phyloP scores from a whole-genome alignment of 208 protist species.

The Strigomonas culicis region DNA sequence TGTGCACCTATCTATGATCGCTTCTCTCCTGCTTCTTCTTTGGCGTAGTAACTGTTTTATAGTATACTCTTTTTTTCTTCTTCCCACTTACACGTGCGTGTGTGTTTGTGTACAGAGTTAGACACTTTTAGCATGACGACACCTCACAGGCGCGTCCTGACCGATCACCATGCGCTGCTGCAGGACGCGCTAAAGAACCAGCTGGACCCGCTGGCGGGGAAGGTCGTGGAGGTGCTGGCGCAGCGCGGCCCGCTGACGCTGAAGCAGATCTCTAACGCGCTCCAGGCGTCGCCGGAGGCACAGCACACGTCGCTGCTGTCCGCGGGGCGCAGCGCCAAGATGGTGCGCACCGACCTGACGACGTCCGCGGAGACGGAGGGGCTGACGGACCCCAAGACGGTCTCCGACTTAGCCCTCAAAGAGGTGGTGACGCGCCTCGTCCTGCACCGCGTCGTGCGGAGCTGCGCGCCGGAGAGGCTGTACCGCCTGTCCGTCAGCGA shows the following conservation, averaged over 20 bases:
- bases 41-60: constrained; percentile 2
- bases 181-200: constrained; percentile 20
- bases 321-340: background rate
- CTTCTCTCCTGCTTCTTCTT: constrained; percentile 9
- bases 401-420: constrained; percentile 60
- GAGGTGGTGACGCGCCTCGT: constrained; percentile 68
- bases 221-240: constrained; percentile 20
- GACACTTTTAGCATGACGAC: constrained; percentile 3
- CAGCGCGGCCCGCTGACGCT: constrained; percentile 22
- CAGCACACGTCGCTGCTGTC: background rate
- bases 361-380: background rate
- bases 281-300: constrained; percentile 1
- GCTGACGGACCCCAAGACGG: background rate
- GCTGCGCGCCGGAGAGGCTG: constrained; percentile 22
- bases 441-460: constrained; percentile 58
- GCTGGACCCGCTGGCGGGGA: constrained; percentile 28
- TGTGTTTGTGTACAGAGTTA: constrained; percentile 2
- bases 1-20: background rate
- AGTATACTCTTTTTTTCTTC: constrained; percentile 4
- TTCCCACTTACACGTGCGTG: background rate
- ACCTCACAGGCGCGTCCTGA: background rate
- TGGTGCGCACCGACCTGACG: background rate
- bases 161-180: constrained; percentile 18
- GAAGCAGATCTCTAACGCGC: constrained; percentile 19
- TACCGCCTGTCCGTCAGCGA: constrained; percentile 54